phyloP scores from a whole-genome alignment of 768 basidiomycete species.

The Solioccasus polychromus region DNA sequence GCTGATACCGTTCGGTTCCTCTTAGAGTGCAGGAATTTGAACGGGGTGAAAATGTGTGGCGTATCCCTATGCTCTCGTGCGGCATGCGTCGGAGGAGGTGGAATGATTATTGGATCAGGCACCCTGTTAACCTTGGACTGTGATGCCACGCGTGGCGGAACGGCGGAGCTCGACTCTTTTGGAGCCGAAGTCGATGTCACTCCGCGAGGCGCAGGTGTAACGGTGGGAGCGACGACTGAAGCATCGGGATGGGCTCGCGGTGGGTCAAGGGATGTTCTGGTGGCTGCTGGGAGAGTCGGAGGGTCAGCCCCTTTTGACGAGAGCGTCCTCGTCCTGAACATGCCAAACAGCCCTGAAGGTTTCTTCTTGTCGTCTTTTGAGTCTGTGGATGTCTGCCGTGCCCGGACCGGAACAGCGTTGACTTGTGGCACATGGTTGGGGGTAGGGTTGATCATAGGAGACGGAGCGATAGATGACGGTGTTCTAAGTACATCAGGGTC shows the following conservation, averaged over 20 bases:
- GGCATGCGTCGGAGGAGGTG: constrained; percentile 32
- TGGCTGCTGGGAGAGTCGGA: constrained; percentile 17
- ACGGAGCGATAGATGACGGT: constrained; percentile 60
- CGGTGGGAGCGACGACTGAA: background rate
- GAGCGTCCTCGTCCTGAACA: constrained; percentile 32
- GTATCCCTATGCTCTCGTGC: constrained; percentile 37
- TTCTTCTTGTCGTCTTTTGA: constrained; percentile 35
- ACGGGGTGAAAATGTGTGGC: constrained; percentile 56
- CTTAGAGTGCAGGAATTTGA: constrained; percentile 56
- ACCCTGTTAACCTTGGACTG: constrained; percentile 19
- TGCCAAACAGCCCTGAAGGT: constrained; percentile 25
- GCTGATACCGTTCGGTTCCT: constrained; percentile 67
- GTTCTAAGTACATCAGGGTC: constrained; percentile 58
- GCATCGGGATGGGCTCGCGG: constrained; percentile 12
- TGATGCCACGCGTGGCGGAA: constrained; percentile 6
- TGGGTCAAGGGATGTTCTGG: constrained; percentile 21
- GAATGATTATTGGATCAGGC: constrained; percentile 26
- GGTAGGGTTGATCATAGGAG: constrained; percentile 40
- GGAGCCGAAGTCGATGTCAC: constrained; percentile 6
- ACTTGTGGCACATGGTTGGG: constrained; percentile 5
- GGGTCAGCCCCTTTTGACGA: constrained; percentile 30
- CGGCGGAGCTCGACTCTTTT: constrained; percentile 16
- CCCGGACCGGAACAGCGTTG: constrained; percentile 16
- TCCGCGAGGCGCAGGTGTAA: constrained; percentile 13
- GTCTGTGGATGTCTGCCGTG: constrained; percentile 28